Conservation (phyloP, 1,284 basidiomycete species). For the Leccinum angustisporum region DNA sequence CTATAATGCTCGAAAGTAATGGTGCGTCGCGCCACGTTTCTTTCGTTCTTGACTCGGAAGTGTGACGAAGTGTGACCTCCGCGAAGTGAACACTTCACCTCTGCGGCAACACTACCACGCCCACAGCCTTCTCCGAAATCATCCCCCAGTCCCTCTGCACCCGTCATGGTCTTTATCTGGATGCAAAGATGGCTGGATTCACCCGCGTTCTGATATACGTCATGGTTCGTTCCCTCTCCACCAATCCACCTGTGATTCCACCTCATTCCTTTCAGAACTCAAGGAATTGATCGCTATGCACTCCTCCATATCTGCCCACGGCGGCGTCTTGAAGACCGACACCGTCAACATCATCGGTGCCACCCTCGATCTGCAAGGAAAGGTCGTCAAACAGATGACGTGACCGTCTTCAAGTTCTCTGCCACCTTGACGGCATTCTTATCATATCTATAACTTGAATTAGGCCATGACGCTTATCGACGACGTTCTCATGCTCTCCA, state of each 20-base stretch:
- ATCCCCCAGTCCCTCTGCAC: no score
- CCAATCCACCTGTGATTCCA: background rate
- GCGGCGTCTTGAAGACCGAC: conserved; percentile 69
- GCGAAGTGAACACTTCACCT: no score
- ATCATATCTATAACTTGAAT: background rate
- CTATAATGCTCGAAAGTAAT: no score
- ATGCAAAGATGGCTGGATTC: no score
- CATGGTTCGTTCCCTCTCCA: no score
- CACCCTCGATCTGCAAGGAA: conserved; percentile 72
- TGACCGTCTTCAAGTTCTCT: background rate
- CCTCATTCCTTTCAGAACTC: conserved; percentile 41
- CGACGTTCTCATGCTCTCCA: conserved; percentile 52
- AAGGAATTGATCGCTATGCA: conserved; percentile 77
- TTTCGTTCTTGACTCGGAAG: no score
- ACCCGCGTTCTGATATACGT: no score
- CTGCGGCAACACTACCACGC: no score
- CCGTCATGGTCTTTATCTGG: no score
- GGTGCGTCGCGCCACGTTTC: no score
- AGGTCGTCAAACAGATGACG: conserved; percentile 53
- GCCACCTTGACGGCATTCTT: background rate
- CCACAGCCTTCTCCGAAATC: no score
- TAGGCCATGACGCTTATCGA: conserved; percentile 36
- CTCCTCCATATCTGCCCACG: conserved; percentile 51
- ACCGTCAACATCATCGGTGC: conserved; percentile 77
- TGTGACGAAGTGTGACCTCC: no score